These are phyloP conservation scores for Phytophthora hybrid DNA, from an alignment of 352 stramenopile species.

Conservation along the genomic window DNA sequence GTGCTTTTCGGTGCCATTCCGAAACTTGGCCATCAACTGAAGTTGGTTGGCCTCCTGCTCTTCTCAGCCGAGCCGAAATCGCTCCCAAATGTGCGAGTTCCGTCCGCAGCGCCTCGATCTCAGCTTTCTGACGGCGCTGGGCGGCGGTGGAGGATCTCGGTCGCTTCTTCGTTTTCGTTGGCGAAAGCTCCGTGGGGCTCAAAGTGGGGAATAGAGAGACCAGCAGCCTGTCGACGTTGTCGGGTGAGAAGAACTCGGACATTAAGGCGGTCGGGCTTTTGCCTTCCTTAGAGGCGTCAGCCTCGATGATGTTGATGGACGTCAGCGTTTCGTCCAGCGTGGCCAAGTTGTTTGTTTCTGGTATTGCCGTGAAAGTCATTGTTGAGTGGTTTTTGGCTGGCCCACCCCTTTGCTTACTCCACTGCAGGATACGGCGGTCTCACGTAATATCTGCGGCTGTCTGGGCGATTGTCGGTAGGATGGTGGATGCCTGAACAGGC, in stretches of 20 bases:
- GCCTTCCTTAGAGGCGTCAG: neutral
- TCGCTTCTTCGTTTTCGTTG: constrained; percentile 6
- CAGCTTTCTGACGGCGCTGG: constrained; percentile 26
- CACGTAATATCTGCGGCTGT: neutral
- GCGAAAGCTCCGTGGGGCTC: neutral
- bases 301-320: constrained; percentile 26
- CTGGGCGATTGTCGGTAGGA: constrained; percentile 8
- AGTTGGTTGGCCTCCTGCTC: neutral
- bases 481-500: neutral
- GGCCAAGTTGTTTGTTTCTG: constrained; percentile 10
- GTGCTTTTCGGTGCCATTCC: constrained; percentile 9
- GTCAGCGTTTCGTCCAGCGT: constrained; percentile 26
- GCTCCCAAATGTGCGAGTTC: constrained; percentile 11
- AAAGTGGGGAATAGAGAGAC: neutral
- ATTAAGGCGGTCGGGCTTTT: neutral
- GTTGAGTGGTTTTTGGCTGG: neutral
- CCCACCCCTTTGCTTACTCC: neutral
- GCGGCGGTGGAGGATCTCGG: constrained; percentile 27
- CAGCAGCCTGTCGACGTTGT: constrained; percentile 12
- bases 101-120: constrained; percentile 24
- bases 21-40: neutral
- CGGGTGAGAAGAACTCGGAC: neutral
- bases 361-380: neutral
- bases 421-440: neutral
- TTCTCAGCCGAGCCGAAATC: constrained; percentile 4